A percentile compares a stretch with the other conserved stretches of the same genome.
phyloP scores from a whole-genome alignment of 106 monocot genomes.

The Allium sativum region DNA sequence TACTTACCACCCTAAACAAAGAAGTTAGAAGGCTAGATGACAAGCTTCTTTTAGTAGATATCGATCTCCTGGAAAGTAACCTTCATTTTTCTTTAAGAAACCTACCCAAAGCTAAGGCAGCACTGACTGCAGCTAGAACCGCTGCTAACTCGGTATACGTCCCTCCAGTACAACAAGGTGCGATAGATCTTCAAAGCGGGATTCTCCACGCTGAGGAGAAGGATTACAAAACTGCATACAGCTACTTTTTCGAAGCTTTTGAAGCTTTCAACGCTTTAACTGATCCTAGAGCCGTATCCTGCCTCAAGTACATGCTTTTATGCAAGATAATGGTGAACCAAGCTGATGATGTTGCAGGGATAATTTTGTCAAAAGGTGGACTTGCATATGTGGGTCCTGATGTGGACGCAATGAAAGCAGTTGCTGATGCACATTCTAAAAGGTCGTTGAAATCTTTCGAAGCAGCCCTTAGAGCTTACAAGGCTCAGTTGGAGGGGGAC shows the following conservation, averaged over 20 bases:
- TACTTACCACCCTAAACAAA: slow-evolving; percentile 69
- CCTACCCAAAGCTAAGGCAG: slow-evolving; percentile 89
- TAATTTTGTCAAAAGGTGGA: slow-evolving; percentile 94
- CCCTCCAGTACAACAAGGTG: slow-evolving; percentile 84
- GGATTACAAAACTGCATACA: slow-evolving; percentile 94
- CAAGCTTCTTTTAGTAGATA: slow-evolving; percentile 83
- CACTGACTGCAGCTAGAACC: slow-evolving; percentile 86
- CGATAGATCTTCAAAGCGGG: slow-evolving; percentile 86
- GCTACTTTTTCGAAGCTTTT: slow-evolving; percentile 96
- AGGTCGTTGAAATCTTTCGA: slow-evolving; percentile 78
- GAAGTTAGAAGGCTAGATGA: slow-evolving; percentile 93
- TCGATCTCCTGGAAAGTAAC: slow-evolving; percentile 87
- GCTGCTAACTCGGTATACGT: slow-evolving; percentile 97
- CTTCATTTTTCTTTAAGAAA: slow-evolving; percentile 89
- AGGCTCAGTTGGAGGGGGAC: slow-evolving; percentile 81
- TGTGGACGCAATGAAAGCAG: slow-evolving; percentile 94
- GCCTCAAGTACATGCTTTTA: slow-evolving; percentile 96
- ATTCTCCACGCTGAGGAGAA: slow-evolving; percentile 96
- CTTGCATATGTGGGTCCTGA: slow-evolving; percentile 75
- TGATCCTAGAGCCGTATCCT: slow-evolving; percentile 70
- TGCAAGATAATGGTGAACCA: slow-evolving; percentile 99
- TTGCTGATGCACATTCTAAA: slow-evolving; percentile 81
- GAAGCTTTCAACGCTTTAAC: slow-evolving; percentile 89
- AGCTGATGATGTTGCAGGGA: slow-evolving; percentile 85
- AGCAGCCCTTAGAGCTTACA: slow-evolving; percentile 63